Conservation (phyloP, 2,329 filamentous ascomycete species). For the Epichloe festucae region DNA sequence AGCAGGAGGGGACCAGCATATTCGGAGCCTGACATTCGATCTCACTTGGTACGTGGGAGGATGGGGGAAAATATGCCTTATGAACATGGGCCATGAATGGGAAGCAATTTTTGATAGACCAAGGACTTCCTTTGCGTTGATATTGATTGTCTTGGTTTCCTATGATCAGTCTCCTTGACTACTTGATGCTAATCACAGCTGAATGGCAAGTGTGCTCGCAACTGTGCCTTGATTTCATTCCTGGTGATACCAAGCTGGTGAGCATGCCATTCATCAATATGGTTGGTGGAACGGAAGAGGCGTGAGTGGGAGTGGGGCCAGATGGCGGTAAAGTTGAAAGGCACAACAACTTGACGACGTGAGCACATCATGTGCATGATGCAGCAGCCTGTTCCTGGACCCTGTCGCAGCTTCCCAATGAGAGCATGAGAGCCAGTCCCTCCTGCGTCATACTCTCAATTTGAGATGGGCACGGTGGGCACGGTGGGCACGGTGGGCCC, state of each 20-base stretch:
- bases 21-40: neutral
- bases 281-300: neutral
- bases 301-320: neutral
- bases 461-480: neutral
- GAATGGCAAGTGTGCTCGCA: too few relatives aligned
- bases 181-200: neutral
- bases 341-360: neutral
- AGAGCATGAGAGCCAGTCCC: conserved; percentile 3
- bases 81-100: conserved; percentile 1
- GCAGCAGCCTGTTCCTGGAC: conserved; percentile 3
- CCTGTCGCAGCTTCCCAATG: conserved; percentile 4
- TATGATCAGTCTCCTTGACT: neutral
- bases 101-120: conserved; percentile 1
- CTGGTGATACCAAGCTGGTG: neutral
- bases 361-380: neutral
- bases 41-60: neutral
- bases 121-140: neutral
- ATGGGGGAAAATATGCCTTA: neutral
- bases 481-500: neutral
- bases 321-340: neutral
- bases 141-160: neutral
- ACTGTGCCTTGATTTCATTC: too few relatives aligned
- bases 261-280: too few relatives aligned
- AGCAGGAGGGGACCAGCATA: neutral
- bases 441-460: conserved; percentile 8